A percentile compares a stretch with the other conserved stretches of the same genome.
These are phyloP conservation scores for Daldinia concentrica DNA, from an alignment of 495 filamentous ascomycete genomes.

Conservation along the genomic window DNA sequence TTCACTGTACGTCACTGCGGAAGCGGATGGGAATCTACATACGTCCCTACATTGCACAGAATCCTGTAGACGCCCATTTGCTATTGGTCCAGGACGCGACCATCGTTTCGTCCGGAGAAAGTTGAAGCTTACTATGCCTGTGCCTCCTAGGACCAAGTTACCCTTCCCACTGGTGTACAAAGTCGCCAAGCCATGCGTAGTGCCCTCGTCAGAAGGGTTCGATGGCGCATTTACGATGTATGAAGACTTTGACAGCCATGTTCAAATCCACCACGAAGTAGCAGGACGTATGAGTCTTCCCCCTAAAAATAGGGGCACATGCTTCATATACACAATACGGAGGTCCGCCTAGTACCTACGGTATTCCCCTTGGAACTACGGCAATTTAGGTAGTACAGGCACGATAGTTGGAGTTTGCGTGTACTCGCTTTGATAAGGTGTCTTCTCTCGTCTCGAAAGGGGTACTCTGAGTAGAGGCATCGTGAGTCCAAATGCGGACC, in stretches of 20 bases:
- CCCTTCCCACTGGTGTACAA: neutral
- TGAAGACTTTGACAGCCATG: neutral
- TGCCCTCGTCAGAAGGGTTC: neutral
- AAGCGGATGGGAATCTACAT: constrained; percentile 1
- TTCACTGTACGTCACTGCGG: constrained; percentile 12
- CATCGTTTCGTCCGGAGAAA: constrained; percentile 5
- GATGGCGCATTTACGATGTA: neutral
- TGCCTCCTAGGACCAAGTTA: neutral
- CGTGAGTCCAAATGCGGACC: too few species aligned
- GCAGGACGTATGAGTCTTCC: neutral
- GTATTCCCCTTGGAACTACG: neutral
- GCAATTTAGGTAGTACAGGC: neutral
- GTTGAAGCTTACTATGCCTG: constrained; percentile 34
- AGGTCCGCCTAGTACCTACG: neutral
- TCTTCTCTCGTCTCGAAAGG: neutral
- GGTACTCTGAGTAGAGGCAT: neutral
- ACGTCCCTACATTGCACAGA: constrained; percentile 7
- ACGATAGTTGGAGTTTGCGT: neutral
- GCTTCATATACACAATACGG: neutral
- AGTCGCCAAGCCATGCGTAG: neutral
- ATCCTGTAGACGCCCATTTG: neutral
- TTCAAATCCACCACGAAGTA: neutral
- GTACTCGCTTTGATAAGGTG: neutral
- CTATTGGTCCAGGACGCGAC: neutral
- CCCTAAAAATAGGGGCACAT: neutral